Evolutionary conservation across 371 early-diverging fungal genomes (phyloP), one percentile per base, ranked within the genome.

Genomic region (Homolaphlyctis polyrhiza): DNA sequence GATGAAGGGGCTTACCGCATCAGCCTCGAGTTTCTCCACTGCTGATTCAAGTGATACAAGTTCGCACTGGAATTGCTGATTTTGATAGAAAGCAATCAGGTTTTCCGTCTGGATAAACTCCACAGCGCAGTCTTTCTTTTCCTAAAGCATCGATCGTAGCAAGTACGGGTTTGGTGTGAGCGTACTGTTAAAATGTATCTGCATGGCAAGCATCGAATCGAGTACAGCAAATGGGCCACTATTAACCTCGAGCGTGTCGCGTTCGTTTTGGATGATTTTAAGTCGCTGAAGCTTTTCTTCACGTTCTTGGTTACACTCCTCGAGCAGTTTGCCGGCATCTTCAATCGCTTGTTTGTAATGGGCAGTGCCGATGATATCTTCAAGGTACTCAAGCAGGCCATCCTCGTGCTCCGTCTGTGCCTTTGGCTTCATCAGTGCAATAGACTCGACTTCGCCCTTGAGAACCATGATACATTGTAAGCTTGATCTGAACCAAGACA

Each of bases 361-460:
- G 1, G 89, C 84, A 2, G 99, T 99, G 8, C 99, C 99, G 58
- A 99, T 99, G 57, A 99, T 99, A 75, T 99, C 99, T 73, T 99
- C 99, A 39, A 99, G 79, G 73, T 99, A 99, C 75, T 99, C 99
- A 8, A 99, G 83, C 55, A 99, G 76, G 0, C 99, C 99, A 60
- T 94, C 97, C 58, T 98, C 97, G 66, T 91, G 85, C 36, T 93
- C 95, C 34, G 79, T 91, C 66, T 81, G 86, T 4, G 91, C 97
- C 71, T 97, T 97, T 1, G 99, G 91, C 72, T 99, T 99, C 99
- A 99, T 98, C 71, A 93, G 87, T 2, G 99, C 87, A 67, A 99
- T 99, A 1, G 92, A 95, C 75, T 99, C 99, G 48, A 99, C 99
- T 72, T 99, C 99, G 57, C 99, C 99, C 86, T 92, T 61, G n/a